Conservation (phyloP, 805 yeast genomes). For the Kluyveromyces aestuarii region DNA sequence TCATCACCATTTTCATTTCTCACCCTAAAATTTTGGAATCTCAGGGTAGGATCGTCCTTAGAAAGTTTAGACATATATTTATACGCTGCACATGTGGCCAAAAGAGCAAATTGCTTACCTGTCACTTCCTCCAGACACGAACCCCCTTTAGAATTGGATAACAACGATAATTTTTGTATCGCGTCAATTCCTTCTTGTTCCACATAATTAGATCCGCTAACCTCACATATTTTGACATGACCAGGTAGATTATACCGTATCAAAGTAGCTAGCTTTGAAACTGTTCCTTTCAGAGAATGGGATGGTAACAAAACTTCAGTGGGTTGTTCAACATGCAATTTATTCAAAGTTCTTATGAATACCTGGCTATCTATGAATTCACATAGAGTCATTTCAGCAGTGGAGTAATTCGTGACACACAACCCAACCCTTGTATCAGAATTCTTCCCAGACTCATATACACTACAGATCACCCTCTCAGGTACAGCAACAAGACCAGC, state of each 20-base stretch:
- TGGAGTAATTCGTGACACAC: constrained; percentile 30
- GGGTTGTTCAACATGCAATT: constrained; percentile 29
- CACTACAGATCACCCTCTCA: constrained; percentile 19
- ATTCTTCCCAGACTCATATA: constrained; percentile 22
- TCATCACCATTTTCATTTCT: constrained; percentile 32
- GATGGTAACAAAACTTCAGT: constrained; percentile 31
- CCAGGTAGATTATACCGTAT: constrained; percentile 27
- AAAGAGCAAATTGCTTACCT: constrained; percentile 25
- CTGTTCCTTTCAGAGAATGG: constrained; percentile 18
- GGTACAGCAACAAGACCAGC: neutral
- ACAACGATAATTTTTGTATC: constrained; percentile 14
- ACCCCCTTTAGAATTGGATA: constrained; percentile 5
- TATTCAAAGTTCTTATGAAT: constrained; percentile 36
- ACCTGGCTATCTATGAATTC: constrained; percentile 38
- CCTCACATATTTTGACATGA: constrained; percentile 17
- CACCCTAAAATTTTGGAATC: constrained; percentile 28
- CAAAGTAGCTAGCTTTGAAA: constrained; percentile 29
- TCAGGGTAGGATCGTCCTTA: constrained; percentile 3
- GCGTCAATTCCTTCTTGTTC: constrained; percentile 17
- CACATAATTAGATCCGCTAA: constrained; percentile 21
- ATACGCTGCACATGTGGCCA: constrained; percentile 29
- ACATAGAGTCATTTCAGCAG: constrained; percentile 32
- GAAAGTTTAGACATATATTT: constrained; percentile 14
- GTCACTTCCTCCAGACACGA: constrained; percentile 14
- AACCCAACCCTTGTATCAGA: constrained; percentile 30